These are phyloP conservation scores for Colletotrichum tropicicola DNA, from an alignment of 2,329 filamentous ascomycete genomes.

Conservation along the genomic window DNA sequence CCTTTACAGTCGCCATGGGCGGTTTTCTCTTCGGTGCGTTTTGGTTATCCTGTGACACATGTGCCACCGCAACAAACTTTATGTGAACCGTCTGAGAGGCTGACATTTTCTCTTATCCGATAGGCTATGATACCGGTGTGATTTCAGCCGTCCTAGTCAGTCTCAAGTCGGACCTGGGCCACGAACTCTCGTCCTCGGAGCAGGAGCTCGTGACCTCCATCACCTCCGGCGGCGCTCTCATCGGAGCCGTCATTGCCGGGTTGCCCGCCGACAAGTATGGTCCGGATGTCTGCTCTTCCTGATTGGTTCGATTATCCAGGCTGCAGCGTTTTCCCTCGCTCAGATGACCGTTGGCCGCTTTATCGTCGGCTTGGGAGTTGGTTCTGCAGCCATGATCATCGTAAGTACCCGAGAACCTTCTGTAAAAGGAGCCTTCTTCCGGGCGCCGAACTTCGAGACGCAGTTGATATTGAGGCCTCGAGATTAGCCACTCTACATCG, in stretches of 20 bases:
- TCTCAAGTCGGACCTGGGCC: slow-evolving; percentile 49
- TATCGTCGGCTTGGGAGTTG: slow-evolving; percentile 59
- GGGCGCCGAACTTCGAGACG: neutral
- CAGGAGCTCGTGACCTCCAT: slow-evolving; percentile 63
- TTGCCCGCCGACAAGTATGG: slow-evolving; percentile 48
- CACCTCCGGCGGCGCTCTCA: slow-evolving; percentile 56
- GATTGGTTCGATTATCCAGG: slow-evolving; percentile 46
- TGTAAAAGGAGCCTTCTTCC: neutral
- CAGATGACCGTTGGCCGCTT: slow-evolving; percentile 55
- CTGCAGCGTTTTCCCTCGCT: slow-evolving; percentile 44
- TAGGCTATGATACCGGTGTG: slow-evolving; percentile 58
- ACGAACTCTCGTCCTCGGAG: slow-evolving; percentile 50
- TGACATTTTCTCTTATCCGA: neutral
- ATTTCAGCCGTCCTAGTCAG: slow-evolving; percentile 57
- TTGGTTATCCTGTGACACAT: too few relatives aligned
- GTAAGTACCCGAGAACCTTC: slow-evolving; percentile 22
- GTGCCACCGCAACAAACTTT: too few relatives aligned
- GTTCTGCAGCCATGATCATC: slow-evolving; percentile 57
- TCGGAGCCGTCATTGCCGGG: slow-evolving; percentile 50
- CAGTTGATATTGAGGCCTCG: slow-evolving; percentile 3
- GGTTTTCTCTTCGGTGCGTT: slow-evolving; percentile 39
- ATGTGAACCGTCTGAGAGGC: too few relatives aligned
- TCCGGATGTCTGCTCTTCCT: slow-evolving; percentile 49
- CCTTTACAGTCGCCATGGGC: slow-evolving; percentile 37
- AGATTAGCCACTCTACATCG: slow-evolving; percentile 49